Conservation (phyloP, 2,329 filamentous ascomycete genomes). For the Aspergillus sp. region DNA sequence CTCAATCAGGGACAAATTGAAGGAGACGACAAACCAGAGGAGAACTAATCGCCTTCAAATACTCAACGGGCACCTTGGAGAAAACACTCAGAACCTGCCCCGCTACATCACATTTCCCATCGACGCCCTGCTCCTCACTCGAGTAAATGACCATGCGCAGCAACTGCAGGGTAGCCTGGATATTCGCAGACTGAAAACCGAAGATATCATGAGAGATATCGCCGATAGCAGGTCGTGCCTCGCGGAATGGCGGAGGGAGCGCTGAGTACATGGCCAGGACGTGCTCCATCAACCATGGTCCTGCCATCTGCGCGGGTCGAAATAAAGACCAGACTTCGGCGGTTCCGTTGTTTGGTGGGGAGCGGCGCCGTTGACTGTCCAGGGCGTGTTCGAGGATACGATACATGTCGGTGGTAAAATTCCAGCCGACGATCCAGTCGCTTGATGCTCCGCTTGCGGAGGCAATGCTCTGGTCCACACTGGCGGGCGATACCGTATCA, state of each 20-base stretch:
- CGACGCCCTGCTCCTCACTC: conserved; percentile 3
- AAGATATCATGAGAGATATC: conserved; percentile 9
- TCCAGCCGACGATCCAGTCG: conserved; percentile 8
- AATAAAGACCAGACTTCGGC: conserved; percentile 7
- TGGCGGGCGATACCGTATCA: background rate
- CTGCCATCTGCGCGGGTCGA: background rate
- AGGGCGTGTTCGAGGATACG: conserved; percentile 6
- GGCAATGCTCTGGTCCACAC: background rate
- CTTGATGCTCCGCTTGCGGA: background rate
- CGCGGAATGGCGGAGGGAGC: conserved; percentile 5
- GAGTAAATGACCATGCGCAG: conserved; percentile 11
- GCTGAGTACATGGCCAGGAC: conserved; percentile 2
- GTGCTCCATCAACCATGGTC: conserved; percentile 10
- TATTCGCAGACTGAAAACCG: conserved; percentile 11
- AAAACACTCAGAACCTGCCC: conserved; percentile 11
- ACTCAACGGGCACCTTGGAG: conserved; percentile 8
- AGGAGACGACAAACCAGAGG: too few relatives aligned
- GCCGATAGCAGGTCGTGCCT: conserved; percentile 1
- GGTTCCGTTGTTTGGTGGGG: background rate
- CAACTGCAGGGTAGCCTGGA: conserved; percentile 10
- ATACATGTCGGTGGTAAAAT: conserved; percentile 11
- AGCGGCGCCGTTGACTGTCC: background rate
- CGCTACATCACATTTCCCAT: conserved; percentile 6
- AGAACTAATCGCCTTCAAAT: conserved; percentile 10
- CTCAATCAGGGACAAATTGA: too few relatives aligned